Evolutionary conservation across 345 rosid genomes (phyloP), one percentile per base, ranked within the genome.

Genomic region (Anacardium occidentale): DNA sequence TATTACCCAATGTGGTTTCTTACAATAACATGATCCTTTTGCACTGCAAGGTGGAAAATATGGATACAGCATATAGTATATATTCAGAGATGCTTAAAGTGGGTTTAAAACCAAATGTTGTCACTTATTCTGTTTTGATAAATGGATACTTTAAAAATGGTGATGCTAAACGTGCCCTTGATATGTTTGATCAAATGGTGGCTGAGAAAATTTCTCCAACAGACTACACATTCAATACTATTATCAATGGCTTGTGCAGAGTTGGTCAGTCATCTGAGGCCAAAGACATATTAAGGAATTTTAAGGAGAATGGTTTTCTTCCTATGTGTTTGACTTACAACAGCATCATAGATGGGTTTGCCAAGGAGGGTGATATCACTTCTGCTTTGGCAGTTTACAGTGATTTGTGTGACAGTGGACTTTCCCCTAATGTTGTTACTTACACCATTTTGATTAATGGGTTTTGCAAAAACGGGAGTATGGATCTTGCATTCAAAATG

Each of bases 361-460:
- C 86, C 24, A 89, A 84, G 80, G 92, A 85, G 73, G 91, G 89
- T 17, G 68, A 78, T 47, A 14, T 86, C 10, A 78, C 74, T 73
- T 83, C 86, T 70, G 93, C 97, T 11, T 62, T 85, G 70, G 67
- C 68, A 66, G 73, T 80, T 40, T 83, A 78, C 68, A 75, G 62
- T 70, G 92, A 89, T 79, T 89, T 94, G 97, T 29, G 71, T 55
- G 81, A 77, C 66, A 80, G 60, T 61, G 91, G 91, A 65, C 37
- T 89, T 72, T 76, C 83, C 55, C 92, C 97, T 8, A 79, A 81
- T 78, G 90, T 86, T 24, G 59, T 85, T 65, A 90, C 96, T 10
- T 91, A 83, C 80, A 90, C 93, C 7, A 81, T 72, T 75, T 76
- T 94, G 84, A 88, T 94, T 72, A 37, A 79, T 50, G 93, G 97